A percentile compares a stretch with the other conserved stretches of the same genome.
Conservation (phyloP, 441 rosid genomes). For the Sinapis alba region DNA sequence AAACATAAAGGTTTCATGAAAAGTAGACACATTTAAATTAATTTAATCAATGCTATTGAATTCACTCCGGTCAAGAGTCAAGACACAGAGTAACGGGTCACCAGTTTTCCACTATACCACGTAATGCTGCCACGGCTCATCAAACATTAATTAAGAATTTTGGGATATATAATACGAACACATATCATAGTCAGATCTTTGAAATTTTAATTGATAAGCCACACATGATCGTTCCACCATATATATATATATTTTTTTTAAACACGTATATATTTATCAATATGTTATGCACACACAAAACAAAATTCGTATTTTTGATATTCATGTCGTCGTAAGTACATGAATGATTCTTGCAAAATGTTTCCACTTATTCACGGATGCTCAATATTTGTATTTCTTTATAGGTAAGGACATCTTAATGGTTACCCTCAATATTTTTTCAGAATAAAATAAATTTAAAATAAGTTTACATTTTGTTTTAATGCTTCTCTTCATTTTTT, state of each 20-base stretch:
- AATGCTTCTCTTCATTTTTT: too few species aligned
- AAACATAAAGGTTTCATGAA: not conserved
- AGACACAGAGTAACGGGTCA: conserved; percentile 27
- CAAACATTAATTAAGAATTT: conserved; percentile 3
- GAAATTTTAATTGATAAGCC: not conserved
- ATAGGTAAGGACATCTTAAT: too few species aligned
- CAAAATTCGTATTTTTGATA: not conserved
- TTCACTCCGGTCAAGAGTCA: conserved; percentile 35
- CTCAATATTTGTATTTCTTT: not conserved
- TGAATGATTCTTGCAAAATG: not conserved
- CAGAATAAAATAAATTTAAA: too few species aligned
- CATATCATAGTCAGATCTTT: conserved; percentile 7
- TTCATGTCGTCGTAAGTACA: not conserved
- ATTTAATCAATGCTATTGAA: not conserved
- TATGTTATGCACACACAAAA: not conserved
- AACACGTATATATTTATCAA: not conserved
- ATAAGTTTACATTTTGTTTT: too few species aligned
- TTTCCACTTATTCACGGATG: conserved; percentile 6
- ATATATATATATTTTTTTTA: too few species aligned
- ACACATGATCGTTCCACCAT: not conserved
- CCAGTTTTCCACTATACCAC: conserved; percentile 31
- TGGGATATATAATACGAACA: not conserved
- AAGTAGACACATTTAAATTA: not conserved
- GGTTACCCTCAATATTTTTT: too few species aligned
- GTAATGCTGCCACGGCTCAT: conserved; percentile 15